Percentiles rank a stretch among this genome's conserved stretches.
phyloP scores from a whole-genome alignment of 805 yeast genomes.

The Schwanniomyces sp. region DNA sequence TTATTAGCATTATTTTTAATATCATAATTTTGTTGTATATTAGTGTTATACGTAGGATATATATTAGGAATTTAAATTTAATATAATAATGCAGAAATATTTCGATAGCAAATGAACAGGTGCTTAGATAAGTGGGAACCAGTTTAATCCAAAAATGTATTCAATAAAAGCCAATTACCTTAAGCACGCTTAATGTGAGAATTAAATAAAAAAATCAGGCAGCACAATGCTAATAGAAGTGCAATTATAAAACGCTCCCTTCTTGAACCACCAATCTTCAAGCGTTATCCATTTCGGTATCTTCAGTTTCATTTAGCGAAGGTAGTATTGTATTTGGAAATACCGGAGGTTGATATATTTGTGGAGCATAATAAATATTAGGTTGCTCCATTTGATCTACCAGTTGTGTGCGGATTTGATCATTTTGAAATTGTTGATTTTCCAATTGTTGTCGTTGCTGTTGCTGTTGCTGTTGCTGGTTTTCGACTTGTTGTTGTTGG shows the following conservation, averaged over 20 bases:
- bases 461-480: slow-evolving; percentile 12
- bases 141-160: too few species aligned
- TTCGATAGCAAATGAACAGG: background rate
- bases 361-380: slow-evolving; percentile 32
- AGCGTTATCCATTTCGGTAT: slow-evolving; percentile 30
- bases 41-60: background rate
- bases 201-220: background rate
- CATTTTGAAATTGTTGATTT: slow-evolving; percentile 8
- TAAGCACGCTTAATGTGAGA: background rate
- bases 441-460: slow-evolving; percentile 24
- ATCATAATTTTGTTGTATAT: background rate
- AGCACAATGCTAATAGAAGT: background rate
- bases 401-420: slow-evolving; percentile 15
- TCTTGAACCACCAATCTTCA: background rate
- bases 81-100: background rate
- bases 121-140: too few species aligned
- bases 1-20: too few species aligned
- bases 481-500: slow-evolving; percentile 21
- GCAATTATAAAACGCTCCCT: background rate
- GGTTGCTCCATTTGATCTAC: background rate
- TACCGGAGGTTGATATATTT: slow-evolving; percentile 41
- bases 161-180: background rate
- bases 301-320: slow-evolving; percentile 28
- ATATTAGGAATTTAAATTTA: background rate
- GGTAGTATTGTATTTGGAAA: slow-evolving; percentile 30